Evolutionary conservation across 495 filamentous ascomycete species (phyloP).

Genomic region (Aspergillus heteromorphus): DNA sequence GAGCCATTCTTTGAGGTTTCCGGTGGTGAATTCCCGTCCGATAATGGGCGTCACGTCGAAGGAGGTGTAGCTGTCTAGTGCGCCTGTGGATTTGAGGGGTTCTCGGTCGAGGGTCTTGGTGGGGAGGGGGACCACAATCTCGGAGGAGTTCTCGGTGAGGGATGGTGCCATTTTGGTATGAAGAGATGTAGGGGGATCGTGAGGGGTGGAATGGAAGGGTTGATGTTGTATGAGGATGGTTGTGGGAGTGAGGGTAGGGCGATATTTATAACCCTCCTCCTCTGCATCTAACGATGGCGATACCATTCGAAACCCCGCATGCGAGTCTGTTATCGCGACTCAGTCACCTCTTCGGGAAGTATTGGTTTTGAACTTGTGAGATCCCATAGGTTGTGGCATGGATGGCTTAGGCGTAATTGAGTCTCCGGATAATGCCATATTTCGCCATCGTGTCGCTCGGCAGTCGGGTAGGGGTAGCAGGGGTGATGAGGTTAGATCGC

Average conservation of each 20-base stretch:
- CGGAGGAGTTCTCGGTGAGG: slow-evolving; percentile 15
- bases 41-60: slow-evolving; percentile 66
- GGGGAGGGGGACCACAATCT: slow-evolving; percentile 9
- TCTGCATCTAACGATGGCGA: no score
- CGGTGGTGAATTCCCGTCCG: slow-evolving; percentile 57
- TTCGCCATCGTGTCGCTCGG: no score
- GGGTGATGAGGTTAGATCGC: not conserved
- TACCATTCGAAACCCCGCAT: no score
- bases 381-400: not conserved
- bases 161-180: slow-evolving; percentile 21
- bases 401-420: not conserved
- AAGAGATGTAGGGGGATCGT: not conserved
- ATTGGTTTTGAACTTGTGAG: not conserved
- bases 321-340: no score
- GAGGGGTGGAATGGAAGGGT: no score
- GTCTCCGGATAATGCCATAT: not conserved
- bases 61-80: slow-evolving; percentile 51
- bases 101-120: slow-evolving; percentile 13
- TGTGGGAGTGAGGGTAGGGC: not conserved
- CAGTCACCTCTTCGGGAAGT: not conserved
- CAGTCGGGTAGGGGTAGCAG: not conserved
- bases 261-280: no score
- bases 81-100: slow-evolving; percentile 48
- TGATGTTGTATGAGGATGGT: not conserved
- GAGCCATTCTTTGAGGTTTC: slow-evolving; percentile 55